Conservation (phyloP, 164 flowering plant genomes). For the Annona cherimola region DNA sequence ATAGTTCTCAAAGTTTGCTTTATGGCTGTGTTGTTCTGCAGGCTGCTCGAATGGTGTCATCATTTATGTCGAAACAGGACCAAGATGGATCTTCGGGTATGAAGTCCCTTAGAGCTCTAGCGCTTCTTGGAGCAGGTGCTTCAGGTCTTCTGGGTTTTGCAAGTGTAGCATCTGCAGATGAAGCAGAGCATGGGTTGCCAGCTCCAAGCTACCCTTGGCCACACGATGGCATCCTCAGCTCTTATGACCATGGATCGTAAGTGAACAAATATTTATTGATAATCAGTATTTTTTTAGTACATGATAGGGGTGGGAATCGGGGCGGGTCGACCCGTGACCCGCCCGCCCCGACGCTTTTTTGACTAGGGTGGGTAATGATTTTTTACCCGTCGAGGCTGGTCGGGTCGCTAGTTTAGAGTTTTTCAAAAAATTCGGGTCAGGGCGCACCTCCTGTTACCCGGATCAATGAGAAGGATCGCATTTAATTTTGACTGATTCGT, state of each 20-base stretch:
- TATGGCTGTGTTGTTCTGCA: constrained; percentile 21
- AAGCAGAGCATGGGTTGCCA: constrained; percentile 89
- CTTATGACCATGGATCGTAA: constrained; percentile 95
- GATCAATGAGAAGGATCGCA: no score
- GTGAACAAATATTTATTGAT: constrained; percentile 26
- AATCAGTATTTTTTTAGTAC: no score
- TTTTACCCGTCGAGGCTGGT: no score
- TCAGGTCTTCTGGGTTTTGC: constrained; percentile 70
- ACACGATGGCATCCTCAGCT: constrained; percentile 86
- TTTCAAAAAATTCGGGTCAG: no score
- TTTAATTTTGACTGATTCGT: no score
- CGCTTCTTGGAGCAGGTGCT: constrained; percentile 81
- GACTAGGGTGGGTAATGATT: no score
- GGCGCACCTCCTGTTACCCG: no score
- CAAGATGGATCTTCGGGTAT: constrained; percentile 44
- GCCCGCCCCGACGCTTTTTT: no score
- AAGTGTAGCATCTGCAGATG: constrained; percentile 77
- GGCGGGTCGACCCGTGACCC: no score
- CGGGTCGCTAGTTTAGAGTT: no score
- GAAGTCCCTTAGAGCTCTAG: constrained; percentile 61
- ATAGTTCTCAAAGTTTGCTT: constrained; percentile 7
- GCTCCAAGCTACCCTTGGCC: constrained; percentile 91
- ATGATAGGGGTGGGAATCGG: no score
- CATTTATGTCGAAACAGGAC: constrained; percentile 48
- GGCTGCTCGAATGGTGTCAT: constrained; percentile 53